phyloP scores from a whole-genome alignment of 2,329 filamentous ascomycete genomes.

The Lomentospora prolificans region DNA sequence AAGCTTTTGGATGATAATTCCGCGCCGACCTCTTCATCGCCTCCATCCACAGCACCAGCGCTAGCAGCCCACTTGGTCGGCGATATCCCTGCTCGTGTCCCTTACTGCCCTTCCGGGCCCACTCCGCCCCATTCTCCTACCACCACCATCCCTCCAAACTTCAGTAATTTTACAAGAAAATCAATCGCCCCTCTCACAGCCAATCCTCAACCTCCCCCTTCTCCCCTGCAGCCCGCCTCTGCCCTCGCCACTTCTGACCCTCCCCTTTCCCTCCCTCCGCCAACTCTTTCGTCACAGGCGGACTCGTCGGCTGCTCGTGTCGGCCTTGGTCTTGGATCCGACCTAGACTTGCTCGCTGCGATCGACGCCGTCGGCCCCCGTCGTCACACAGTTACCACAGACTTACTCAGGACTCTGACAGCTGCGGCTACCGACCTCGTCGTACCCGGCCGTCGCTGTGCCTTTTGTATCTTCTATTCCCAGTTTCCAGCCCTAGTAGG shows the following conservation, averaged over 20 bases:
- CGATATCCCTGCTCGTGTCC: constrained; percentile 1
- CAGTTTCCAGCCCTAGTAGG: background rate
- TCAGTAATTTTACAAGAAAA: background rate
- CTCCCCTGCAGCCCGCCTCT: background rate
- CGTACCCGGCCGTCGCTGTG: background rate
- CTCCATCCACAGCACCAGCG: background rate
- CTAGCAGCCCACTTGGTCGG: background rate
- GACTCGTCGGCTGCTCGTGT: no score
- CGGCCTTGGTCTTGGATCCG: background rate
- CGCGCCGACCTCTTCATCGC: background rate
- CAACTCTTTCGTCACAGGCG: no score
- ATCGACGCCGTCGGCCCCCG: background rate
- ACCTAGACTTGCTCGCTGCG: background rate
- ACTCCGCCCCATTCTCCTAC: constrained; percentile 4
- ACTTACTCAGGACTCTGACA: background rate
- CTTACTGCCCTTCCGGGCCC: background rate
- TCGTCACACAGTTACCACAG: background rate
- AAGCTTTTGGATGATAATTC: background rate
- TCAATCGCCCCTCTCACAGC: background rate
- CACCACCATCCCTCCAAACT: background rate
- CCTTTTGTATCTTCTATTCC: background rate
- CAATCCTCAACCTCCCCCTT: constrained; percentile 1
- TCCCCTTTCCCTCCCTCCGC: background rate
- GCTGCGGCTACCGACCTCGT: background rate
- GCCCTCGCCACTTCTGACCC: background rate